Evolutionary conservation across 768 basidiomycete species (phyloP).

Genomic region (Astraeus odoratus): DNA sequence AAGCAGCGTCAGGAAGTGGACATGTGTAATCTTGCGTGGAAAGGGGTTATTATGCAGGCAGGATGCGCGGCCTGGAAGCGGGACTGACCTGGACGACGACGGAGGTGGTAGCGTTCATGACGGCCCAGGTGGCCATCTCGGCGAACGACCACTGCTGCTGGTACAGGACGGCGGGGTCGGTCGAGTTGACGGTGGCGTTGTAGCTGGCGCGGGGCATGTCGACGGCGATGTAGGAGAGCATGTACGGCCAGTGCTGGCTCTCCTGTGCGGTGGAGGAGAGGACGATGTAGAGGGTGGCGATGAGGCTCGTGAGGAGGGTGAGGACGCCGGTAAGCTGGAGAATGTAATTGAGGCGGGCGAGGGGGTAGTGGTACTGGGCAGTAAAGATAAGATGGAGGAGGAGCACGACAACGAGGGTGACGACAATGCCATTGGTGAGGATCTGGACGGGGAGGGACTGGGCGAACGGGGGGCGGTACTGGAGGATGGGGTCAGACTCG

Average conservation of each 20-base stretch:
- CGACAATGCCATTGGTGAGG: constrained; percentile 73
- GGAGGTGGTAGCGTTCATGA: constrained; percentile 82
- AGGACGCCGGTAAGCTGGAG: constrained; percentile 82
- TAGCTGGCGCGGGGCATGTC: constrained; percentile 40
- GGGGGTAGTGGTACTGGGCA: constrained; percentile 91
- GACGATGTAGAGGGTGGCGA: constrained; percentile 73
- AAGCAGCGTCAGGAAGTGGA: constrained; percentile 92
- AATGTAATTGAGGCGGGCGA: constrained; percentile 87
- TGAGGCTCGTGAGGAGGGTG: constrained; percentile 69
- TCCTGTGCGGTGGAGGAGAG: constrained; percentile 51
- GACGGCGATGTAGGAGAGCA: constrained; percentile 88
- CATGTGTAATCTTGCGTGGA: constrained; percentile 75
- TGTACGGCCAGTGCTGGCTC: constrained; percentile 86
- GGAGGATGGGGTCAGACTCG: constrained; percentile 63
- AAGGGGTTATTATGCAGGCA: background rate
- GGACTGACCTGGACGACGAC: constrained; percentile 74
- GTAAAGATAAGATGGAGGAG: constrained; percentile 93
- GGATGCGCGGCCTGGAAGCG: background rate
- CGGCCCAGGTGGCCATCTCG: constrained; percentile 71
- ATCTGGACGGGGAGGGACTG: constrained; percentile 90
- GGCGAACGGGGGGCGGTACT: constrained; percentile 72
- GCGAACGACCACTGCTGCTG: constrained; percentile 50
- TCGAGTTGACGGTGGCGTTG: constrained; percentile 9
- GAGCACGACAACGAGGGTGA: constrained; percentile 80
- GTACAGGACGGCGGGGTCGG: constrained; percentile 20